Percentiles rank a stretch among this genome's conserved stretches.
phyloP scores from a whole-genome alignment of 257 asterid genomes.

The Apocynum venetum region DNA sequence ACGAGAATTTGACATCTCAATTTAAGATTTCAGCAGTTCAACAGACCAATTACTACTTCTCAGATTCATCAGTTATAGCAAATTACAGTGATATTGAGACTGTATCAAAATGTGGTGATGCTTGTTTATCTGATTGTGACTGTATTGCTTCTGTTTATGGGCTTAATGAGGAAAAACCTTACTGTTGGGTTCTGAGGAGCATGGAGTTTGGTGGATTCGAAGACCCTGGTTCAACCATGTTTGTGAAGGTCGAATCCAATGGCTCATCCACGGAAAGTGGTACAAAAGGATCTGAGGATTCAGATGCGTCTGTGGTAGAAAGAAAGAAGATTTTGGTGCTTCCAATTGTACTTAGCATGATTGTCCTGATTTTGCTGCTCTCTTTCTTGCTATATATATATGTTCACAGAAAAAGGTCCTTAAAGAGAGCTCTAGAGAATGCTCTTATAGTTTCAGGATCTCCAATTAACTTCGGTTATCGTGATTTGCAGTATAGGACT shows the following conservation, averaged over 20 bases:
- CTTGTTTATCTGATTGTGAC: conserved; percentile 65
- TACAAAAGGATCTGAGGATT: conserved; percentile 20
- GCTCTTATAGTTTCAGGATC: conserved; percentile 66
- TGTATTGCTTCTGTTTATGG: conserved; percentile 85
- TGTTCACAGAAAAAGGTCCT: conserved; percentile 42
- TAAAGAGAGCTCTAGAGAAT: conserved; percentile 58
- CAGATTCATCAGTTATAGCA: conserved; percentile 62
- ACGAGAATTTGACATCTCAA: conserved; percentile 37
- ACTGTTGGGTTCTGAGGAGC: conserved; percentile 69
- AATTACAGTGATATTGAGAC: conserved; percentile 63
- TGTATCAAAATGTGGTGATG: conserved; percentile 70
- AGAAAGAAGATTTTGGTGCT: conserved; percentile 55
- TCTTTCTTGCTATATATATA: conserved; percentile 45
- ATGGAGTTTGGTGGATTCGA: conserved; percentile 83
- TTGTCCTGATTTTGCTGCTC: conserved; percentile 51
- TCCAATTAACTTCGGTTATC: conserved; percentile 62
- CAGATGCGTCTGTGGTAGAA: conserved; percentile 23
- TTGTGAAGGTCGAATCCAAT: conserved; percentile 60
- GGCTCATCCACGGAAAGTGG: conserved; percentile 26
- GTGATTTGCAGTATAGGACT: conserved; percentile 64
- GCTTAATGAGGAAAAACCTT: conserved; percentile 71
- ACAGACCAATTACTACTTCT: conserved; percentile 62
- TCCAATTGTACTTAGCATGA: conserved; percentile 78
- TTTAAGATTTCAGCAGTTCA: conserved; percentile 43
- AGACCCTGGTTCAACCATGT: conserved; percentile 75